A percentile compares a stretch with the other conserved stretches of the same genome.
phyloP scores from a whole-genome alignment of 1,284 basidiomycete species.

The Cutaneotrichosporon daszewskae region DNA sequence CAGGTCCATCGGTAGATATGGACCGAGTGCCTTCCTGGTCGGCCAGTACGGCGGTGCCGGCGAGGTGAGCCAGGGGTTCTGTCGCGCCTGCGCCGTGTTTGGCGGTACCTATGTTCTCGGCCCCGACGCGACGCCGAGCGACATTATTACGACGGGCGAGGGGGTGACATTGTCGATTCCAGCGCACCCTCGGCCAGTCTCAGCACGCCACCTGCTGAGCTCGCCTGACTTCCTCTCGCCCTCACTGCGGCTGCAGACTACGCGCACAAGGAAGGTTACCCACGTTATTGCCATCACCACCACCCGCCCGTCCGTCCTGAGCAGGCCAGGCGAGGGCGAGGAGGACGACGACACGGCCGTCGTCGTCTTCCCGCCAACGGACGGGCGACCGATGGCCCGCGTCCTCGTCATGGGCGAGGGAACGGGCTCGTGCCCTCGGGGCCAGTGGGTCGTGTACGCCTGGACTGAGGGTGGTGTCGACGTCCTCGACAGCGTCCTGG shows the following conservation, averaged over 20 bases:
- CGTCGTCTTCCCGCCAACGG: slow-evolving; percentile 73
- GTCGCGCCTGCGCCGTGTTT: slow-evolving; percentile 76
- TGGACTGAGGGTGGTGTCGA: slow-evolving; percentile 14
- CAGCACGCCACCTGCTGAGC: slow-evolving; percentile 46
- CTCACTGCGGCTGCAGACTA: slow-evolving; percentile 23
- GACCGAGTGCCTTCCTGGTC: slow-evolving; percentile 81
- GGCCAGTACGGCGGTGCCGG: slow-evolving; percentile 91
- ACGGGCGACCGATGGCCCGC: slow-evolving; percentile 56
- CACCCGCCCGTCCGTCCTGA: slow-evolving; percentile 30
- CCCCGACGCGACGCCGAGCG: slow-evolving; percentile 24
- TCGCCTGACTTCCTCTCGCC: slow-evolving; percentile 52
- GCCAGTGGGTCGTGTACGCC: slow-evolving; percentile 62
- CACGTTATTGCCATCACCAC: slow-evolving; percentile 66
- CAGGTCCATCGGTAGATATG: slow-evolving; percentile 77
- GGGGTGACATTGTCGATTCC: slow-evolving; percentile 49
- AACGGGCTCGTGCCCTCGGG: slow-evolving; percentile 75
- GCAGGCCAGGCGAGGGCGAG: slow-evolving; percentile 20
- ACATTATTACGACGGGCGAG: slow-evolving; percentile 6
- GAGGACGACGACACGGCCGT: slow-evolving; percentile 61
- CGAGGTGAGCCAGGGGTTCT: slow-evolving; percentile 90
- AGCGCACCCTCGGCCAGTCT: slow-evolving; percentile 56
- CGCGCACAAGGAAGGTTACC: too few relatives aligned
- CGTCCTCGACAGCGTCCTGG: slow-evolving; percentile 7
- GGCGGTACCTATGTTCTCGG: slow-evolving; percentile 79
- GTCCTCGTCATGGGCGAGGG: slow-evolving; percentile 73